A percentile compares a stretch with the other conserved stretches of the same genome.
These are phyloP conservation scores for Leccinum broughii DNA, from an alignment of 768 basidiomycete species.

Conservation along the genomic window DNA sequence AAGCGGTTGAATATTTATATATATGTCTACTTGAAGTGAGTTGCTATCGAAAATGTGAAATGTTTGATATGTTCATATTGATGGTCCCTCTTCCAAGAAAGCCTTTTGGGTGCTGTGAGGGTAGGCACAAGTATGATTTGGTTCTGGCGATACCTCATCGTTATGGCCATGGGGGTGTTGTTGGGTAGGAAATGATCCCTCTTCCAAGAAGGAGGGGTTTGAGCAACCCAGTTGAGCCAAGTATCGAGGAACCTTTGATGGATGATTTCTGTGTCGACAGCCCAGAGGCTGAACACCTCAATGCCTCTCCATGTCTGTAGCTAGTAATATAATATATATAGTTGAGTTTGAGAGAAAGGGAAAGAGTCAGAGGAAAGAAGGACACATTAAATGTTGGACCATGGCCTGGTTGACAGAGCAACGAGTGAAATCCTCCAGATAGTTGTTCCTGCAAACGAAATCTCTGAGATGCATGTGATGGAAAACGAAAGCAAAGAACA, in stretches of 20 bases:
- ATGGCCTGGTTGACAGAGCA: not conserved
- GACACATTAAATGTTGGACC: not conserved
- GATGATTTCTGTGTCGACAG: not conserved
- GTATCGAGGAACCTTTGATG: not conserved
- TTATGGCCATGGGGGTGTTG: slow-evolving; percentile 5
- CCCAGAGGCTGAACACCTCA: not conserved
- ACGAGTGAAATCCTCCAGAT: not conserved
- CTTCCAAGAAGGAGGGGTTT: slow-evolving; percentile 1
- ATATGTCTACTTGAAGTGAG: not conserved
- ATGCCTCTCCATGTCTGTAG: not conserved
- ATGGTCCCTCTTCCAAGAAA: not conserved
- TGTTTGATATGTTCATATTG: not conserved
- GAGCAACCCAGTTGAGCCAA: slow-evolving; percentile 2
- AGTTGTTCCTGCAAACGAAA: not conserved
- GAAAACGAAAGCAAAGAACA: not conserved
- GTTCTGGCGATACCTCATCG: slow-evolving; percentile 10
- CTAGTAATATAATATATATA: not conserved
- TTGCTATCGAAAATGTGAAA: not conserved
- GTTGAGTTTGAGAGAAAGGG: too few species aligned
- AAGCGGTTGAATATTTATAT: too few species aligned
- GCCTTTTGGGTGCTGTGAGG: not conserved
- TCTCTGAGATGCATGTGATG: not conserved
- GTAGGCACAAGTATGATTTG: not conserved
- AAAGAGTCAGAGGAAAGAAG: too few species aligned
- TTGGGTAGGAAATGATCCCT: not conserved